phyloP scores from a whole-genome alignment of 2,329 filamentous ascomycete species.

The Hypoxylon sp. region DNA sequence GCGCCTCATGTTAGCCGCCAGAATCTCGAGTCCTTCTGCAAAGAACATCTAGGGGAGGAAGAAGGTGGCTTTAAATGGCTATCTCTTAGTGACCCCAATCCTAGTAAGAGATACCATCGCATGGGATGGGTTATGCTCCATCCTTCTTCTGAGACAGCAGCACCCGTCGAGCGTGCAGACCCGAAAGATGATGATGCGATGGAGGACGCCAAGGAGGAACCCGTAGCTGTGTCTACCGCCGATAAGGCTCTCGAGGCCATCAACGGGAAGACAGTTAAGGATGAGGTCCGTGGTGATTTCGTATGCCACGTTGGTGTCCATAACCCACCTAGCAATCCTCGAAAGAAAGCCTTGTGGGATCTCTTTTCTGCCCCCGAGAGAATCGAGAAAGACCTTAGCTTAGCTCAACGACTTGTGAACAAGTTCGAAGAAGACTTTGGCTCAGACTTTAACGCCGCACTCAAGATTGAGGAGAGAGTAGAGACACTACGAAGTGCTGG shows the following conservation, averaged over 20 bases:
- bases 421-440: constrained; percentile 89
- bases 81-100: constrained; percentile 95
- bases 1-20: constrained; percentile 93
- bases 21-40: constrained; percentile 93
- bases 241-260: constrained; percentile 92
- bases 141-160: constrained; percentile 72
- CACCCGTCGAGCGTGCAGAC: constrained; percentile 75
- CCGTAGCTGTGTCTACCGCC: constrained; percentile 66
- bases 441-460: constrained; percentile 76
- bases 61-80: constrained; percentile 95
- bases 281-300: constrained; percentile 92
- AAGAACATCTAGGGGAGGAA: constrained; percentile 89
- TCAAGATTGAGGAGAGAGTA: constrained; percentile 86
- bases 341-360: constrained; percentile 97
- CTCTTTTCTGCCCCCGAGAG: constrained; percentile 94
- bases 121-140: constrained; percentile 99
- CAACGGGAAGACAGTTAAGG: constrained; percentile 96
- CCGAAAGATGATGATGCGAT: constrained; percentile 69
- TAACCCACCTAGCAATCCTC: constrained; percentile 82
- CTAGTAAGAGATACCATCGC: constrained; percentile 93
- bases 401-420: constrained; percentile 81
- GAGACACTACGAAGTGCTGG: constrained; percentile 81
- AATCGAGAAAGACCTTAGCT: constrained; percentile 85
- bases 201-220: constrained; percentile 63
- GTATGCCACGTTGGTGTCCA: constrained; percentile 97